Evolutionary conservation across 73 alveolate species (phyloP).

Genomic region (Paraurostyla sp.): DNA sequence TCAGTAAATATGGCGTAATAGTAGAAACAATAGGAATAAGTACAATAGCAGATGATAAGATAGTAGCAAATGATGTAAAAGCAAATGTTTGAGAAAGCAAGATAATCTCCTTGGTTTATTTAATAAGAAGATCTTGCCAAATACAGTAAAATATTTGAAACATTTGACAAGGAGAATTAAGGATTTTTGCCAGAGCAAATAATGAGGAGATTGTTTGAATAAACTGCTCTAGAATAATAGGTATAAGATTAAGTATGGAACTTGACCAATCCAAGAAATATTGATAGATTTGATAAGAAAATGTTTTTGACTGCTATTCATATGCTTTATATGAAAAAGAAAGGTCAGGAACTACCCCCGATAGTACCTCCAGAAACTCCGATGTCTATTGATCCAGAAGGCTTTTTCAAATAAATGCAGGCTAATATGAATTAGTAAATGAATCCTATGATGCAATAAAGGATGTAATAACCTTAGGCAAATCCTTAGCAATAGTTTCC

Average conservation of each 20-base stretch:
- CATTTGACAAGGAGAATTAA: slow-evolving; percentile 40
- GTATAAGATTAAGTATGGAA: slow-evolving; percentile 73
- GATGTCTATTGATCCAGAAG: slow-evolving; percentile 57
- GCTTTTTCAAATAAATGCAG: background rate
- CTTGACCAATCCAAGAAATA: slow-evolving; percentile 63
- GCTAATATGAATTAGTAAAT: background rate
- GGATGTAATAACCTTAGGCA: background rate
- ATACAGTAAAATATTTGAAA: slow-evolving; percentile 34
- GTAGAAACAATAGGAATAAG: slow-evolving; percentile 49
- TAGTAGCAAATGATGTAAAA: slow-evolving; percentile 51
- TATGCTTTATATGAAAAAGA: slow-evolving; percentile 56
- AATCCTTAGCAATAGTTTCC: too few species aligned
- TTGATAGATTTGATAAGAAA: slow-evolving; percentile 63
- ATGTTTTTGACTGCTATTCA: slow-evolving; percentile 80
- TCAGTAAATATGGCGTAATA: slow-evolving; percentile 53
- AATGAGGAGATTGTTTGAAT: slow-evolving; percentile 41
- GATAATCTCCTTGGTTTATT: slow-evolving; percentile 63
- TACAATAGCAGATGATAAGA: slow-evolving; percentile 43
- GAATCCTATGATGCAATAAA: background rate
- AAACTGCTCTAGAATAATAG: slow-evolving; percentile 59
- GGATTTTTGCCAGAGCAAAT: slow-evolving; percentile 59
- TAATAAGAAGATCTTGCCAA: slow-evolving; percentile 47
- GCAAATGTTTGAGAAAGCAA: slow-evolving; percentile 34
- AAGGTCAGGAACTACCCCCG: slow-evolving; percentile 61
- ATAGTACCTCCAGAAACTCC: slow-evolving; percentile 53